phyloP scores from a whole-genome alignment of 1,284 basidiomycete species.

The Leccinum pachyderme region DNA sequence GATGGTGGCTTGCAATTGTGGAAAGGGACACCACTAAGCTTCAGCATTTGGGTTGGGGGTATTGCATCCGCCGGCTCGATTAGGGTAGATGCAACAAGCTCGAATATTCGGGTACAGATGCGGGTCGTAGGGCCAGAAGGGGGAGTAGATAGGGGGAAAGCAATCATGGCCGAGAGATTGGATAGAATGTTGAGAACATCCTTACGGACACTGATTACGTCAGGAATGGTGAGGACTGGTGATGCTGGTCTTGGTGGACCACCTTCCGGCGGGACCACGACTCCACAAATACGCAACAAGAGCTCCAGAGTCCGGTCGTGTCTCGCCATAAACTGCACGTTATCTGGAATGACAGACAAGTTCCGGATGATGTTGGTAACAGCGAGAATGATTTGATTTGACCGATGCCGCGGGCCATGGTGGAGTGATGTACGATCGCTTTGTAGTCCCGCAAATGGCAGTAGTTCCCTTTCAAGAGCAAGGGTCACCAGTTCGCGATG shows the following conservation, averaged over 20 bases:
- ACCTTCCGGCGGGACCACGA: conserved; percentile 42
- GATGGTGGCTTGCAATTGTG: conserved; percentile 52
- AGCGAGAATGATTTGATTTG: conserved; percentile 68
- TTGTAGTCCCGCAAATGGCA: conserved; percentile 58
- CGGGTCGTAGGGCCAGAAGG: conserved; percentile 39
- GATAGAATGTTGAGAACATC: conserved; percentile 76
- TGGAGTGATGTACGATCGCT: conserved; percentile 44
- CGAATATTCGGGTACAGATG: conserved; percentile 59
- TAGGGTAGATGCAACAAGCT: conserved; percentile 75
- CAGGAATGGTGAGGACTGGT: conserved; percentile 60
- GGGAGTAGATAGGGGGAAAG: conserved; percentile 40
- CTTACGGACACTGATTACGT: conserved; percentile 74
- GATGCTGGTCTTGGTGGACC: conserved; percentile 47
- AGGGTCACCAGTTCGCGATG: conserved; percentile 62
- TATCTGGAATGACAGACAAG: conserved; percentile 74
- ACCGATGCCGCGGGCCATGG: conserved; percentile 56
- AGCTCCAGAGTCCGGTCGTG: conserved; percentile 66
- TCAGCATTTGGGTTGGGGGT: conserved; percentile 56
- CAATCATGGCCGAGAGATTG: conserved; percentile 58
- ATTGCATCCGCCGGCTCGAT: conserved; percentile 67
- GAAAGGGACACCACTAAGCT: conserved; percentile 47
- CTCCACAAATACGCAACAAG: conserved; percentile 63
- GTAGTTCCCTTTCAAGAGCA: conserved; percentile 54
- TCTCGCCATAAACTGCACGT: conserved; percentile 64
- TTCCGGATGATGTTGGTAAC: conserved; percentile 86